Evolutionary conservation across 2,329 filamentous ascomycete genomes (phyloP).

Genomic region (Arthrinium puccinioides): DNA sequence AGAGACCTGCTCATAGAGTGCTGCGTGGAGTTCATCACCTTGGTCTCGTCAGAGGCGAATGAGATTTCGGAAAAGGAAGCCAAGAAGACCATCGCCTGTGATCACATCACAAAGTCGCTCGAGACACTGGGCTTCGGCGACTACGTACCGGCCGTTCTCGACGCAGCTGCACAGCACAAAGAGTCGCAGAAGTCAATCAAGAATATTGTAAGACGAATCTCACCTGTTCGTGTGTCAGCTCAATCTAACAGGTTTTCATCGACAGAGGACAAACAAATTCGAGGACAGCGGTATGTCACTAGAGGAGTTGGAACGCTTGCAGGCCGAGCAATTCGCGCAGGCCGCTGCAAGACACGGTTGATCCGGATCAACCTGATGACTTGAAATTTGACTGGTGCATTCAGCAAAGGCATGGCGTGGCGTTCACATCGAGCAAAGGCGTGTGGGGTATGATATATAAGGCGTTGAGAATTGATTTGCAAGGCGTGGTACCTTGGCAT

Average conservation of each 20-base stretch:
- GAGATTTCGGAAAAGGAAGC: slow-evolving; percentile 97
- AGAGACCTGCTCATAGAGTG: slow-evolving; percentile 95
- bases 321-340: slow-evolving; percentile 79
- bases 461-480: too few relatives aligned
- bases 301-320: slow-evolving; percentile 81
- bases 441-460: slow-evolving; percentile 5
- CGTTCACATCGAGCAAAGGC: slow-evolving; percentile 4
- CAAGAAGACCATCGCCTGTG: slow-evolving; percentile 98
- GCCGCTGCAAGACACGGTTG: slow-evolving; percentile 21
- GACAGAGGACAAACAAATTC: slow-evolving; percentile 90
- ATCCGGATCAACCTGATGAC: background rate
- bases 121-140: slow-evolving; percentile 88
- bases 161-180: slow-evolving; percentile 57
- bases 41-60: slow-evolving; percentile 97
- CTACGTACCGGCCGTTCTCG: slow-evolving; percentile 75
- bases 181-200: slow-evolving; percentile 73
- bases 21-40: slow-evolving; percentile 97
- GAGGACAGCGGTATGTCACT: slow-evolving; percentile 88
- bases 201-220: slow-evolving; percentile 8
- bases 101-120: slow-evolving; percentile 93
- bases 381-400: too few relatives aligned
- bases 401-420: slow-evolving; percentile 7
- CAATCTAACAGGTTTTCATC: background rate
- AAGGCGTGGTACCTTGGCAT: too few relatives aligned
- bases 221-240: too few relatives aligned